phyloP scores from a whole-genome alignment of 495 filamentous ascomycete species.

The Paragyromitra xinjiangensis region DNA sequence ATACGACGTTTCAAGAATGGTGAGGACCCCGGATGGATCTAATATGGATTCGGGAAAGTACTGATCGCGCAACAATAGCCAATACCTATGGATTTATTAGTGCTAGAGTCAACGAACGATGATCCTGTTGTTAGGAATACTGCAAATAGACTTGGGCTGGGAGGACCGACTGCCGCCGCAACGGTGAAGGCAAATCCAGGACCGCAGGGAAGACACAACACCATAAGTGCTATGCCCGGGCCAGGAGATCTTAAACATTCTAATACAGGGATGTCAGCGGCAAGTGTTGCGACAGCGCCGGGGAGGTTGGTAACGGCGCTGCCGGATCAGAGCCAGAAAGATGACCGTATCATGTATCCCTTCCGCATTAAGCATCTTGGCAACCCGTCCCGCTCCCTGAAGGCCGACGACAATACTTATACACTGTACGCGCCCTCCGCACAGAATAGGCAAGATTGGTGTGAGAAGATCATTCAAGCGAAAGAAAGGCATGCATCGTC shows the following conservation, averaged over 20 bases:
- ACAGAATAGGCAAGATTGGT: constrained; percentile 84
- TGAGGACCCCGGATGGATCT: constrained; percentile 60
- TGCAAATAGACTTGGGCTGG: constrained; percentile 66
- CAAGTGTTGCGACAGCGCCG: constrained; percentile 47
- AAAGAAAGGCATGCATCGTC: constrained; percentile 92
- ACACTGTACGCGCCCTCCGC: constrained; percentile 82
- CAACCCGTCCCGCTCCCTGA: constrained; percentile 67
- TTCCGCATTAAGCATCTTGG: constrained; percentile 98
- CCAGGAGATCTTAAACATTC: constrained; percentile 71
- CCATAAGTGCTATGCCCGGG: constrained; percentile 60
- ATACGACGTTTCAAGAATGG: constrained; percentile 93
- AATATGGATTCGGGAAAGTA: constrained; percentile 30
- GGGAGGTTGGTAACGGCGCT: constrained; percentile 52
- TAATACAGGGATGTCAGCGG: constrained; percentile 63
- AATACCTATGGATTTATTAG: constrained; percentile 95
- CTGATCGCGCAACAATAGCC: constrained; percentile 64
- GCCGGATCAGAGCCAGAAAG: constrained; percentile 67
- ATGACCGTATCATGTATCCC: constrained; percentile 87
- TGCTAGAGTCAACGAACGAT: constrained; percentile 88
- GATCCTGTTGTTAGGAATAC: constrained; percentile 79
- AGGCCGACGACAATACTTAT: constrained; percentile 65
- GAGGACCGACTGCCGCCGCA: constrained; percentile 68
- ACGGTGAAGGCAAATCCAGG: constrained; percentile 56
- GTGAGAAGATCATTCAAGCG: constrained; percentile 88
- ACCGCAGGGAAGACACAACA: constrained; percentile 48